These are phyloP conservation scores for Trichoderma sp. DNA, from an alignment of 2,329 filamentous ascomycete species.

Conservation along the genomic window DNA sequence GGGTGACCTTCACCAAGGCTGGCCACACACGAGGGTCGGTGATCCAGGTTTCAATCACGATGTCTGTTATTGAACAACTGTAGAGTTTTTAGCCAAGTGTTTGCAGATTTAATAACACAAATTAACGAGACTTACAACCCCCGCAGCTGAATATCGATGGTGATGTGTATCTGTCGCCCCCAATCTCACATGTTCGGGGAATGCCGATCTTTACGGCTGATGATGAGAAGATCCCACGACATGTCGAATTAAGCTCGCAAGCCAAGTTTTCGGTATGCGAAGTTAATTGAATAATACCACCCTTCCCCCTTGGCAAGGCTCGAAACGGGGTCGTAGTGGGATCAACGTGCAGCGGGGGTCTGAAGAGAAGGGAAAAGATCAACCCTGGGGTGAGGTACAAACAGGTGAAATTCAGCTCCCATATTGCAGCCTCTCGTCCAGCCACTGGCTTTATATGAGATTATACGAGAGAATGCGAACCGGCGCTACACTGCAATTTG, in stretches of 20 bases:
- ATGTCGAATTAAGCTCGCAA: neutral
- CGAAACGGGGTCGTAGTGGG: neutral
- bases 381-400: neutral
- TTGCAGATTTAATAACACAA: neutral
- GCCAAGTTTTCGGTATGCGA: neutral
- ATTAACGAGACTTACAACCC: neutral
- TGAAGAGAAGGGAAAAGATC: constrained; percentile 7
- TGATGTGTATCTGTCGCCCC: neutral
- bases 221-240: neutral
- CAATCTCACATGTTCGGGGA: neutral
- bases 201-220: neutral
- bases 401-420: neutral
- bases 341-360: neutral
- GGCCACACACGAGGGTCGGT: neutral
- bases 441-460: neutral
- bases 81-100: neutral
- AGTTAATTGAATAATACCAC: neutral
- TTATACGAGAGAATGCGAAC: neutral
- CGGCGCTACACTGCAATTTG: neutral
- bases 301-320: neutral
- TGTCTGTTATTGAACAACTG: neutral
- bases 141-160: neutral
- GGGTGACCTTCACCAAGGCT: neutral
- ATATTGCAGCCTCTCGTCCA: neutral
- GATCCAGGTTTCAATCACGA: neutral